Base-by-base conservation (phyloP, 2,329 filamentous ascomycete genomes). In the Cercospora sp. region DNA sequence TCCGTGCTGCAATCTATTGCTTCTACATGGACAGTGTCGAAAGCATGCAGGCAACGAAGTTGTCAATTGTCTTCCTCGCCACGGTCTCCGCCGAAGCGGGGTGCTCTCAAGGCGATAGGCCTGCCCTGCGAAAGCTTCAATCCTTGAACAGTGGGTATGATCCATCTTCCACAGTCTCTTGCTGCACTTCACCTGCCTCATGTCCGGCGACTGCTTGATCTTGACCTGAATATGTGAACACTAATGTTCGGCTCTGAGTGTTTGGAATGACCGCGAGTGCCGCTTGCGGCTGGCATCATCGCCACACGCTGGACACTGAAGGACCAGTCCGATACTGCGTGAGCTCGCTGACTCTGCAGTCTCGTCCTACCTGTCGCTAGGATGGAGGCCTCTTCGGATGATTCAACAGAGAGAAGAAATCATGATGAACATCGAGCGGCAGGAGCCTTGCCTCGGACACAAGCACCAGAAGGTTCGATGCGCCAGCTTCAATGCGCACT, bases 51-150 rank as follows among this genome's bases (percentile, higher is more conserved):
- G 39, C 58, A 26, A 26, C 30, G 33, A 60, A 23, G 57, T 9
- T 0, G 36, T 42, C 36, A 42, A n/a, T n/a, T 60, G 9, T 20
- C 39, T 33, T 45, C 33, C 26, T 53, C 28, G 18, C 39, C 42
- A 10, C 51, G n/a, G 36, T 55, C 62, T 36, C 60, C 55, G 62
- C 62, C 62, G 31, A 58, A 42, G 62, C 48, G 62, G 62, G 62
- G 62, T 16, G 62, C 51, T 42, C 18, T 42, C 18, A 64, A 9
- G 9, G 23, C 48, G 61, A 64, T 57, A 64, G 51, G 60, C 42
- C 61, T 26, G 60, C 12, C 48, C 60, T 30, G 16, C 36, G 36
- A 48, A 26, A 62, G 60, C 60, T 62, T 62, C 60, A 18, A 62
- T 48, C 60, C 36, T 62, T 20, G 36, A 42, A 51, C 39, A 20